Evolutionary conservation across 164 flowering plant genomes (phyloP), one percentile per base, ranked within the genome.

Genomic region (Magnolia sinica): DNA sequence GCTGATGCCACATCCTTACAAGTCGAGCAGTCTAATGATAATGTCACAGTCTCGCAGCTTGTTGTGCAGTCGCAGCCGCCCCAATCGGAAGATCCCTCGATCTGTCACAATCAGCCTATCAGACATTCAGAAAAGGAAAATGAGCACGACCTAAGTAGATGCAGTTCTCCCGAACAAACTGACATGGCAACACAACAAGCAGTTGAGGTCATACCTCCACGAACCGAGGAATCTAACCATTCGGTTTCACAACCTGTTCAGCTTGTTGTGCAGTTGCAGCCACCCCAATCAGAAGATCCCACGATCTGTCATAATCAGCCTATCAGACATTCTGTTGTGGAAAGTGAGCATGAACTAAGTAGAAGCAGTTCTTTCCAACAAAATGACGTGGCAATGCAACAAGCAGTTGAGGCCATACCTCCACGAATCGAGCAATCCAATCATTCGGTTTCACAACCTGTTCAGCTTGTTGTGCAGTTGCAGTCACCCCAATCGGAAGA

Each of bases 391-490:
- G 64, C n/a, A 45, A 72, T 31, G 14, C 68, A 55, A 59, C 76
- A 20, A 50, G 74, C 52, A 23, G 64, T 66, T 11, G 83, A 68
- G 67, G 64, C 65, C 65, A 49, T 52, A 11, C 16, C 61, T 23
- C 23, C 64, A 23, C 68, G 70, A 64, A 64, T 27, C 52, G 81
- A 74, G 77, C 73, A 65, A 51, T 59, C 77, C 45, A 79, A 76
- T 27, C 29, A 27, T 27, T 27, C 29, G 2, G 29, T 1, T 27
- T 27, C 29, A 27, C 29, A 1, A 27, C 29, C 29, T 27, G 29
- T 27, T 27, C 50, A 24, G 64, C 37, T 74, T 74, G 68, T 14
- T 63, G 70, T 18, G 50, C 79, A 59, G 73, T 18, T 59, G 73
- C 82, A 50, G 67, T 71, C 29, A 45, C 66, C 76, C 69, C 27